phyloP scores from a whole-genome alignment of 2,329 filamentous ascomycete species.

The Pseudogymnoascus sp. region DNA sequence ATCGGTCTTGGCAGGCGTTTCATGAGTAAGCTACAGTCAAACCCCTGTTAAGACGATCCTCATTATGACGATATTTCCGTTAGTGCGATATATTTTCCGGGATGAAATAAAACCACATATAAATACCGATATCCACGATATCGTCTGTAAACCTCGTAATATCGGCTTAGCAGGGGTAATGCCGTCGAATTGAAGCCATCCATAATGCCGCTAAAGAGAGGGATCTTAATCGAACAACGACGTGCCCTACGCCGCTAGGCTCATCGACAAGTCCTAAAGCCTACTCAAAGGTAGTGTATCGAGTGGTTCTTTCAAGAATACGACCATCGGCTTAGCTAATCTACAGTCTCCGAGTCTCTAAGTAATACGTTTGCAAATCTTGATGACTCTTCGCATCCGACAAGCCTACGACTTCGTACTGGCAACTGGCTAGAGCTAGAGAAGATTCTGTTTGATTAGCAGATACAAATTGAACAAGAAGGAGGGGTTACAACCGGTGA shows the following conservation, averaged over 20 bases:
- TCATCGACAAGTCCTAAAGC: too few species aligned
- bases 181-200: neutral
- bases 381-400: neutral
- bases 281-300: too few species aligned
- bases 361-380: neutral
- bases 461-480: neutral
- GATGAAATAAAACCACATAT: too few species aligned
- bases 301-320: too few species aligned
- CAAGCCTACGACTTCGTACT: neutral
- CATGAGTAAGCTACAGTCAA: neutral
- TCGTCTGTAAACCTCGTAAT: neutral
- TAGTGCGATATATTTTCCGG: neutral
- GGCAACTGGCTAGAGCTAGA: conserved; percentile 7
- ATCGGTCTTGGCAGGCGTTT: neutral
- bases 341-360: too few species aligned
- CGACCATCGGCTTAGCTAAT: too few species aligned
- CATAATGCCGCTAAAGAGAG: neutral
- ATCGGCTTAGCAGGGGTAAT: neutral
- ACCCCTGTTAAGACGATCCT: neutral
- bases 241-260: conserved; percentile 1
- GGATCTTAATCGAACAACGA: conserved; percentile 1
- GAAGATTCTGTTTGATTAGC: conserved; percentile 5
- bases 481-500: conserved; percentile 5
- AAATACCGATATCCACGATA: neutral
- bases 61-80: neutral